Conservation (phyloP, 2,329 filamentous ascomycete species). For the Spiromastix sp. region DNA sequence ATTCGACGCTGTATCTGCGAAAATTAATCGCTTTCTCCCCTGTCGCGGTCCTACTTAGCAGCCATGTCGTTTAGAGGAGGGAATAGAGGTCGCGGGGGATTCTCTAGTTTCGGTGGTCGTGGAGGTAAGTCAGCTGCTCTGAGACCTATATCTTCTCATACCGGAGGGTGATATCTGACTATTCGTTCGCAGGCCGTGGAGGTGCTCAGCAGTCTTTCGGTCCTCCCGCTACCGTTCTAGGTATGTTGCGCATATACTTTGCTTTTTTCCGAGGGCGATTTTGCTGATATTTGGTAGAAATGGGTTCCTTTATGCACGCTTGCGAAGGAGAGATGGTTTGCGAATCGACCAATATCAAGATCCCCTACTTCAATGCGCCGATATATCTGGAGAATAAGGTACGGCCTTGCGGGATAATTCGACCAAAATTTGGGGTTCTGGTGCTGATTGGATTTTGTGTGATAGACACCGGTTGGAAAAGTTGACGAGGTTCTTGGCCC, state of each 20-base stretch:
- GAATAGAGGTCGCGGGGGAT: slow-evolving; percentile 40
- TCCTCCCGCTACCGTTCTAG: slow-evolving; percentile 51
- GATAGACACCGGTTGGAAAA: slow-evolving; percentile 76
- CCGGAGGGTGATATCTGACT: slow-evolving; percentile 20
- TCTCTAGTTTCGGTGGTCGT: slow-evolving; percentile 30
- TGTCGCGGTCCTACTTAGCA: too few relatives aligned
- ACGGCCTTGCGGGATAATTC: slow-evolving; percentile 10
- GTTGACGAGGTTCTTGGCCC: slow-evolving; percentile 96
- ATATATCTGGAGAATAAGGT: slow-evolving; percentile 99
- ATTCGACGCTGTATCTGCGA: too few relatives aligned
- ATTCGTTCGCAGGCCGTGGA: slow-evolving; percentile 42
- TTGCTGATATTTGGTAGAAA: slow-evolving; percentile 49
- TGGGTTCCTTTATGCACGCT: slow-evolving; percentile 88
- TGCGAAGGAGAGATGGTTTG: slow-evolving; percentile 98
- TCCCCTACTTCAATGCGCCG: slow-evolving; percentile 97
- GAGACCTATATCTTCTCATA: too few relatives aligned
- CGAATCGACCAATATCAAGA: slow-evolving; percentile 87
- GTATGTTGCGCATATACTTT: slow-evolving; percentile 24
- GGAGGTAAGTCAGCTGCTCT: slow-evolving; percentile 30
- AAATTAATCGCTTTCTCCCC: too few relatives aligned
- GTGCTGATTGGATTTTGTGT: slow-evolving; percentile 3
- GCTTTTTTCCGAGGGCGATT: slow-evolving; percentile 1
- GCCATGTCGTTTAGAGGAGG: slow-evolving; percentile 57
- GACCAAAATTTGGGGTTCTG: slow-evolving; percentile 2
- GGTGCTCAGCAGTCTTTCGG: slow-evolving; percentile 53